A percentile compares a stretch with the other conserved stretches of the same genome.
Conservation (phyloP, 257 asterid species). For the Ophiorrhiza pumila region DNA sequence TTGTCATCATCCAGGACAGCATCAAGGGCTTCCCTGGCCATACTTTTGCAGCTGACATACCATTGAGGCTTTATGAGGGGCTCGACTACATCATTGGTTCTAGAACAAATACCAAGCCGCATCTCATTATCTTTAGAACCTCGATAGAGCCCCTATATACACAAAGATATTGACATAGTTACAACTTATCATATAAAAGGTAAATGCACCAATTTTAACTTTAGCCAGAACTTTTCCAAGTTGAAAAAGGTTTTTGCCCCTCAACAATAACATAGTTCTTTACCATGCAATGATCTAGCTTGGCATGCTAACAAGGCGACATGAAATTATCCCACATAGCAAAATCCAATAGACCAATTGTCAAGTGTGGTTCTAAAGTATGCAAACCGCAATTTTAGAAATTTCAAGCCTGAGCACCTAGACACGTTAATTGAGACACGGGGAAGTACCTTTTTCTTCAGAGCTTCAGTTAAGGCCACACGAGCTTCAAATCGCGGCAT, state of each 20-base stretch:
- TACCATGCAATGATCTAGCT: background rate
- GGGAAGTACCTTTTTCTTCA: constrained; percentile 57
- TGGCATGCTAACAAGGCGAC: background rate
- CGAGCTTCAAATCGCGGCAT: constrained; percentile 93
- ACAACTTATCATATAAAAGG: background rate
- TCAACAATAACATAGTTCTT: background rate
- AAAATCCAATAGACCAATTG: background rate
- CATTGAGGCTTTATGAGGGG: constrained; percentile 97
- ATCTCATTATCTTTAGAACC: constrained; percentile 76
- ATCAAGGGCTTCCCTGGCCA: constrained; percentile 82
- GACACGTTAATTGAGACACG: constrained; percentile 1
- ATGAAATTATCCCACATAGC: background rate
- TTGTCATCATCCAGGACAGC: constrained; percentile 59
- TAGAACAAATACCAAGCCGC: constrained; percentile 94
- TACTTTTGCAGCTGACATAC: constrained; percentile 83
- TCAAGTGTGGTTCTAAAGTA: background rate
- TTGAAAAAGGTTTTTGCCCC: background rate
- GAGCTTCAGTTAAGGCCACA: constrained; percentile 65
- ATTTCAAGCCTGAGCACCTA: background rate
- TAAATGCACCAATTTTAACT: background rate
- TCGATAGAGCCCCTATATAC: constrained; percentile 69
- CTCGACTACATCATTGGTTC: constrained; percentile 86
- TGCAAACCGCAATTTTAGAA: background rate
- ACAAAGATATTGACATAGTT: constrained; percentile 8
- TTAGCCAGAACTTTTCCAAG: background rate